Conservation (phyloP, 2,329 filamentous ascomycete genomes). For the Diaporthe vexans region DNA sequence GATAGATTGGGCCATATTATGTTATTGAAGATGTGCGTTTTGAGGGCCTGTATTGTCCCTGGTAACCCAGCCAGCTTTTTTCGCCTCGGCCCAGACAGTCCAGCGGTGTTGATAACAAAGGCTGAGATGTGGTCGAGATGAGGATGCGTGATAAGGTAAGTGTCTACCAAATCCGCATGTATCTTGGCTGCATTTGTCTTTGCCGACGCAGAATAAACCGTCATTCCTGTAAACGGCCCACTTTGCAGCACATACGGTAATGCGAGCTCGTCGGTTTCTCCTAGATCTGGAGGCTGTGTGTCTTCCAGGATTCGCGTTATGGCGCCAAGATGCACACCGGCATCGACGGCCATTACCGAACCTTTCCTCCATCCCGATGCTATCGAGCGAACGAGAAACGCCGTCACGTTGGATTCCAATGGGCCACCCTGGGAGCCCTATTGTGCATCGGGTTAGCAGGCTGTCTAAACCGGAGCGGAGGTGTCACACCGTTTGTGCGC, state of each 20-base stretch:
- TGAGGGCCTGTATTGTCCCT: conserved; percentile 91
- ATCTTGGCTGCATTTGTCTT: conserved; percentile 86
- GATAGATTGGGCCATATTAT: conserved; percentile 98
- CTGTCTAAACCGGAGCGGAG: conserved; percentile 34
- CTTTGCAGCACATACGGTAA: conserved; percentile 69
- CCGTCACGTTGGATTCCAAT: conserved; percentile 89
- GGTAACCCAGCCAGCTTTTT: conserved; percentile 91
- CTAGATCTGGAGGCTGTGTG: conserved; percentile 57
- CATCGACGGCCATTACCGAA: conserved; percentile 92
- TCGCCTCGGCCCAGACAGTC: conserved; percentile 82
- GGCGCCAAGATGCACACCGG: conserved; percentile 87
- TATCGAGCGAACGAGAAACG: conserved; percentile 87
- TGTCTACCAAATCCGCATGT: conserved; percentile 83
- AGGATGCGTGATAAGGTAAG: conserved; percentile 95
- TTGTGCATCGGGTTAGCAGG: conserved; percentile 48
- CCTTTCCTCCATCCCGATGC: conserved; percentile 84
- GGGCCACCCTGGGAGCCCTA: conserved; percentile 93
- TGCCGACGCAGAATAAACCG: conserved; percentile 75
- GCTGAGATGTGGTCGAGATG: conserved; percentile 95
- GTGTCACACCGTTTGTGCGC: conserved; percentile 4
- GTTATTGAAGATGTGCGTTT: conserved; percentile 96
- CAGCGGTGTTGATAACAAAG: conserved; percentile 93
- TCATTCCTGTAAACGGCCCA: conserved; percentile 86
- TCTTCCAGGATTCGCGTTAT: conserved; percentile 84
- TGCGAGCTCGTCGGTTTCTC: conserved; percentile 48